Percentiles rank a stretch among this genome's conserved stretches.
These are phyloP conservation scores for Komagataella ulmi DNA, from an alignment of 805 yeast genomes.

Conservation along the genomic window DNA sequence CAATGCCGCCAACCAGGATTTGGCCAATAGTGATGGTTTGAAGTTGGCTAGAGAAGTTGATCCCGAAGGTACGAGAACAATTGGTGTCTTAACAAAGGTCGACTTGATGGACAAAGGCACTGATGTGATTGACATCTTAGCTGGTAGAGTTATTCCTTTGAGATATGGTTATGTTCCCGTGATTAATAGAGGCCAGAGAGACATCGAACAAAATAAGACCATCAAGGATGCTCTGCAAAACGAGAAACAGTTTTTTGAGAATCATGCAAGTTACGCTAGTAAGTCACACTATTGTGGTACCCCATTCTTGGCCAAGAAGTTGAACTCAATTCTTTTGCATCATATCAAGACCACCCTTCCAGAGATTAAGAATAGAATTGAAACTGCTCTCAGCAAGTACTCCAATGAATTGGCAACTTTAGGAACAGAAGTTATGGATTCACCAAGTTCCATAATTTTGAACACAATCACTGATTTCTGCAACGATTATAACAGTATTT, in stretches of 20 bases:
- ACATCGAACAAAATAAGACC: slow-evolving; percentile 78
- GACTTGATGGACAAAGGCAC: slow-evolving; percentile 98
- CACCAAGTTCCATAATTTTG: slow-evolving; percentile 81
- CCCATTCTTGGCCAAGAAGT: slow-evolving; percentile 88
- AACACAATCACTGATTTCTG: slow-evolving; percentile 87
- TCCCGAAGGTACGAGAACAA: slow-evolving; percentile 90
- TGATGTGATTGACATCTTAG: slow-evolving; percentile 88
- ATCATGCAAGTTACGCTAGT: slow-evolving; percentile 81
- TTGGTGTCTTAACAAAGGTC: slow-evolving; percentile 92
- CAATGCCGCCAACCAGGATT: slow-evolving; percentile 91
- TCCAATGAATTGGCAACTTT: slow-evolving; percentile 62
- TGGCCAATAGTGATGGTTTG: slow-evolving; percentile 94
- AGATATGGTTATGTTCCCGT: slow-evolving; percentile 96
- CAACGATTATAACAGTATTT: slow-evolving; percentile 79
- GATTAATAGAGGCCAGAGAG: slow-evolving; percentile 93
- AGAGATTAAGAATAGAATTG: slow-evolving; percentile 84
- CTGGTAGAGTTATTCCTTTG: slow-evolving; percentile 91
- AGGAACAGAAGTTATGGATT: slow-evolving; percentile 83
- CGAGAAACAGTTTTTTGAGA: slow-evolving; percentile 72
- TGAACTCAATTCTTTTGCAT: slow-evolving; percentile 75
- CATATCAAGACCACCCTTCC: slow-evolving; percentile 86
- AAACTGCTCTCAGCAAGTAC: slow-evolving; percentile 72
- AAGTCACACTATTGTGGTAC: slow-evolving; percentile 97
- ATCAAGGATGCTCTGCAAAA: slow-evolving; percentile 77
- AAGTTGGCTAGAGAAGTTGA: slow-evolving; percentile 96